Evolutionary conservation across 352 stramenopile species (phyloP).

Genomic region (Blastocystis sp.): DNA sequence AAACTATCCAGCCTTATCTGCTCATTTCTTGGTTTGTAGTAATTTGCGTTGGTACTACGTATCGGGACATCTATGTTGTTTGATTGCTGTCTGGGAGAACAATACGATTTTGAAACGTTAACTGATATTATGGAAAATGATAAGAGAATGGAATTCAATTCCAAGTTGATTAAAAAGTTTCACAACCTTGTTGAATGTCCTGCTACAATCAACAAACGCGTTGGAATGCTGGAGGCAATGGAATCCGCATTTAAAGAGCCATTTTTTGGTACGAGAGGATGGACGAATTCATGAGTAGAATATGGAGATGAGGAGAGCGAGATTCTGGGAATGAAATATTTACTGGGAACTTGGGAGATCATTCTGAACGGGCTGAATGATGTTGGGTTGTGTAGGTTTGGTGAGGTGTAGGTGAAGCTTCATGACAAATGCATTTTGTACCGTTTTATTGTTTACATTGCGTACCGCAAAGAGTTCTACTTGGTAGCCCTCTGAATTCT

Average conservation of each 20-base stretch:
- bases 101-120: neutral
- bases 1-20: neutral
- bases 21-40: neutral
- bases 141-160: constrained; percentile 21
- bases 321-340: constrained; percentile 1
- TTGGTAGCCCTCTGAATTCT: neutral
- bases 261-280: neutral
- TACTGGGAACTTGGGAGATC: constrained; percentile 24
- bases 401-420: neutral
- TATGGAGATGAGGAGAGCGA: constrained; percentile 3
- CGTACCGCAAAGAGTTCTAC: constrained; percentile 26
- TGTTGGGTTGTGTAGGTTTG: neutral
- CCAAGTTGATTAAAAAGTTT: constrained; percentile 48
- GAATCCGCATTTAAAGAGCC: neutral
- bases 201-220: neutral
- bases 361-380: neutral
- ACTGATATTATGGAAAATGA: neutral
- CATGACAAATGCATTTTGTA: neutral
- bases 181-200: constrained; percentile 31
- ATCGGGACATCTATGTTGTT: constrained; percentile 18
- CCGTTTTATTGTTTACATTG: constrained; percentile 50
- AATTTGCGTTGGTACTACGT: neutral
- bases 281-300: neutral
- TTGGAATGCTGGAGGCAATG: constrained; percentile 15
- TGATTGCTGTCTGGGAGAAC: neutral